Conservation (phyloP, 2,329 filamentous ascomycete species). For the Neofusicoccum kwambonambiense region DNA sequence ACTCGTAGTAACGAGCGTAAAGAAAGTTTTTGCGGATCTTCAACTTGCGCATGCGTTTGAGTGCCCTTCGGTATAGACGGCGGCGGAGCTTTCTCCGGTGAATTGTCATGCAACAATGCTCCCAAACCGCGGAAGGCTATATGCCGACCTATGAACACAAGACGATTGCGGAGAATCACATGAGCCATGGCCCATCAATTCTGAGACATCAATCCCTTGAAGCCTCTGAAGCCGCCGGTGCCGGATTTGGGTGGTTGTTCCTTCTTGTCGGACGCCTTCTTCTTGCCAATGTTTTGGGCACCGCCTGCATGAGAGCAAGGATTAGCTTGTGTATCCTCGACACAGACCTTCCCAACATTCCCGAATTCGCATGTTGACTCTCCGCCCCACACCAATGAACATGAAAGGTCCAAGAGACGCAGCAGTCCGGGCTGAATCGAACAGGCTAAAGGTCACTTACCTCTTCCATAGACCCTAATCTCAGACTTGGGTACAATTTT, state of each 20-base stretch:
- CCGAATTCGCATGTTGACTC: not conserved
- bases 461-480: slow-evolving; percentile 54
- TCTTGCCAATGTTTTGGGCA: slow-evolving; percentile 55
- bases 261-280: slow-evolving; percentile 50
- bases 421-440: too few species aligned
- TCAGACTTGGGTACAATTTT: slow-evolving; percentile 51
- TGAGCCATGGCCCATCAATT: not conserved
- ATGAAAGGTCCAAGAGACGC: too few species aligned
- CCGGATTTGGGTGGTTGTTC: slow-evolving; percentile 10
- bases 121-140: not conserved
- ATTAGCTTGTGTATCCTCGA: slow-evolving; percentile 10
- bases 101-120: not conserved
- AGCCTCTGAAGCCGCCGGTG: slow-evolving; percentile 17
- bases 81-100: not conserved
- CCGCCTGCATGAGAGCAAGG: slow-evolving; percentile 37
- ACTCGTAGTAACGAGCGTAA: not conserved
- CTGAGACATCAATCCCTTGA: slow-evolving; percentile 19
- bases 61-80: not conserved
- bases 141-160: not conserved
- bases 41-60: not conserved
- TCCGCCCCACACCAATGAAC: too few species aligned
- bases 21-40: too few species aligned
- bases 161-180: not conserved
- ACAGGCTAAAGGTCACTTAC: slow-evolving; percentile 37
- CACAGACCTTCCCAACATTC: not conserved